Conservation (phyloP, 768 basidiomycete species). For the Trametes cubensis region DNA sequence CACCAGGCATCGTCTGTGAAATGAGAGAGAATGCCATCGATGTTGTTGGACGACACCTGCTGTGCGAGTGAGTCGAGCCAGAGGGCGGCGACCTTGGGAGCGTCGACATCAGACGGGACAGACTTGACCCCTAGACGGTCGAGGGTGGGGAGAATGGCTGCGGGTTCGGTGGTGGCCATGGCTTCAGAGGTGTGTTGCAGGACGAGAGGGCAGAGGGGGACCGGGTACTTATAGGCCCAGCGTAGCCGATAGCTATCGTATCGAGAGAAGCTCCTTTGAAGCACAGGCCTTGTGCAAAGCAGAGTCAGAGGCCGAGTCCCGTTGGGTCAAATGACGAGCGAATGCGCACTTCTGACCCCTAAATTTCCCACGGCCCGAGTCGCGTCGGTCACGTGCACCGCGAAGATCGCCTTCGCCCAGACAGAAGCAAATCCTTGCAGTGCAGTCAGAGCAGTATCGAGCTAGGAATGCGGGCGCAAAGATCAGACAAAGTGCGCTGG, state of each 20-base stretch:
- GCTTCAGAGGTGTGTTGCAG: neutral
- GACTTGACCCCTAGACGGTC: slow-evolving; percentile 29
- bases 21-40: slow-evolving; percentile 39
- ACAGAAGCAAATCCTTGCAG: too few relatives aligned
- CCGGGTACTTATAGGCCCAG: neutral
- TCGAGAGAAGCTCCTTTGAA: neutral
- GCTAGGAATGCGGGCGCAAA: too few relatives aligned
- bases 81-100: slow-evolving; percentile 36
- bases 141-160: slow-evolving; percentile 32
- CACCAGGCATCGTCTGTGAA: slow-evolving; percentile 37
- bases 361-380: slow-evolving; percentile 12
- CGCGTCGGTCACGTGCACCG: slow-evolving; percentile 14
- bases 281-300: neutral
- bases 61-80: slow-evolving; percentile 48
- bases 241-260: neutral
- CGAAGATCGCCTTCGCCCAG: neutral
- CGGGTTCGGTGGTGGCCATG: slow-evolving; percentile 21
- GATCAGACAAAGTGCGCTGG: too few relatives aligned
- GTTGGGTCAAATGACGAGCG: slow-evolving; percentile 16
- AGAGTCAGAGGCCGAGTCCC: slow-evolving; percentile 2
- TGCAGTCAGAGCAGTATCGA: too few relatives aligned
- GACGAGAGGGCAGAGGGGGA: neutral
- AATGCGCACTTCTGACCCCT: slow-evolving; percentile 12
- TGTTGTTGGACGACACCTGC: slow-evolving; percentile 38
- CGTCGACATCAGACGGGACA: slow-evolving; percentile 38